These are phyloP conservation scores for Recurvomyces mirabilis DNA, from an alignment of 495 filamentous ascomycete species.

Conservation along the genomic window DNA sequence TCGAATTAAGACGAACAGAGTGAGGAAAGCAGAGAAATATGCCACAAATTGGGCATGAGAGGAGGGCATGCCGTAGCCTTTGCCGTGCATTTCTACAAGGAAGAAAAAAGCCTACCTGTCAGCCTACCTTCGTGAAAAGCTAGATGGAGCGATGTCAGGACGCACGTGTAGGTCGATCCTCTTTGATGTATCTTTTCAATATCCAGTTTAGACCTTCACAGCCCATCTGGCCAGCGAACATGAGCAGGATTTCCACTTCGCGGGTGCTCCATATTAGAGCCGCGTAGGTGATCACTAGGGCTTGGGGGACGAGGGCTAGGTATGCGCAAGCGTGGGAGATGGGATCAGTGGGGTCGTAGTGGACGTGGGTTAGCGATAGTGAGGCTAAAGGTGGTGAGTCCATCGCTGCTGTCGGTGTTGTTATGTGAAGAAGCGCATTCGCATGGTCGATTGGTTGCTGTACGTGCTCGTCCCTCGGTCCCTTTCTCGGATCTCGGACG, in stretches of 20 bases:
- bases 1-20: slow-evolving; percentile 69
- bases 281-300: slow-evolving; percentile 75
- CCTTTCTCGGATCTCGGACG: no score
- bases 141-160: slow-evolving; percentile 13
- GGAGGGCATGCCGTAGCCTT: slow-evolving; percentile 98
- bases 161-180: slow-evolving; percentile 70
- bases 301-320: slow-evolving; percentile 87
- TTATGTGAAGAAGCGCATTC: background rate
- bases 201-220: slow-evolving; percentile 91
- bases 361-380: slow-evolving; percentile 85
- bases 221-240: slow-evolving; percentile 82
- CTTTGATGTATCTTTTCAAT: slow-evolving; percentile 81
- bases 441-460: background rate
- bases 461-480: no score
- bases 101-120: no score
- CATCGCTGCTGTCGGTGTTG: slow-evolving; percentile 18
- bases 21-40: slow-evolving; percentile 75
- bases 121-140: no score
- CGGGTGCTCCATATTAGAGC: slow-evolving; percentile 82
- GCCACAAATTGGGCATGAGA: slow-evolving; percentile 90
- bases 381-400: slow-evolving; percentile 66
- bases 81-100: slow-evolving; percentile 67
- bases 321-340: slow-evolving; percentile 81
- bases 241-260: slow-evolving; percentile 78
- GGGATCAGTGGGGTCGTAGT: slow-evolving; percentile 83